A percentile compares a stretch with the other conserved stretches of the same genome.
phyloP scores from a whole-genome alignment of 2,329 filamentous ascomycete species.

The Myriosclerotinia scirpicola region DNA sequence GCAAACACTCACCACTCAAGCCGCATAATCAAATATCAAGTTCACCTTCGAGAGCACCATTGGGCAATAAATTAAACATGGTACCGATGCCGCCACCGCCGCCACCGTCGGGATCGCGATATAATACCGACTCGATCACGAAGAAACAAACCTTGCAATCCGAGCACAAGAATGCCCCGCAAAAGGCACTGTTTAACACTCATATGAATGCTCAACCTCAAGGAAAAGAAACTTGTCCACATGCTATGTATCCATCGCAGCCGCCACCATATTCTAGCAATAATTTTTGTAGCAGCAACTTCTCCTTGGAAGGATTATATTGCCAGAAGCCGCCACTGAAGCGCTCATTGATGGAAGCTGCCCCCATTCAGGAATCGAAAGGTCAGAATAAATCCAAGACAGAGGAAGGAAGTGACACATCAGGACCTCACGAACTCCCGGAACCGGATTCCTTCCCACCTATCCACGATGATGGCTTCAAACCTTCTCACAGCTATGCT shows the following conservation, averaged over 20 bases:
- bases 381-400: slow-evolving; percentile 63
- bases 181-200: slow-evolving; percentile 52
- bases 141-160: slow-evolving; percentile 64
- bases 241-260: slow-evolving; percentile 47
- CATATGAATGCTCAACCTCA: slow-evolving; percentile 40
- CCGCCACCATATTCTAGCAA: slow-evolving; percentile 44
- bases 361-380: slow-evolving; percentile 68
- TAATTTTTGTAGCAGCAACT: slow-evolving; percentile 41
- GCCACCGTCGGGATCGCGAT: slow-evolving; percentile 56
- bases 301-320: slow-evolving; percentile 54
- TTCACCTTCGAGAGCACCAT: slow-evolving; percentile 61
- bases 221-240: slow-evolving; percentile 58
- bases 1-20: slow-evolving; percentile 70
- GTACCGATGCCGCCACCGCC: slow-evolving; percentile 69
- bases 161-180: slow-evolving; percentile 53
- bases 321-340: slow-evolving; percentile 53
- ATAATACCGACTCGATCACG: slow-evolving; percentile 64
- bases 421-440: slow-evolving; percentile 41
- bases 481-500: slow-evolving; percentile 91
- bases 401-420: slow-evolving; percentile 53
- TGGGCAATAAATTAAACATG: slow-evolving; percentile 63
- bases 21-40: slow-evolving; percentile 53
- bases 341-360: slow-evolving; percentile 69
- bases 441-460: slow-evolving; percentile 65
- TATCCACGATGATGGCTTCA: slow-evolving; percentile 81